Conservation (phyloP, 148 eudicot genomes). For the Pouteria glomerata region DNA sequence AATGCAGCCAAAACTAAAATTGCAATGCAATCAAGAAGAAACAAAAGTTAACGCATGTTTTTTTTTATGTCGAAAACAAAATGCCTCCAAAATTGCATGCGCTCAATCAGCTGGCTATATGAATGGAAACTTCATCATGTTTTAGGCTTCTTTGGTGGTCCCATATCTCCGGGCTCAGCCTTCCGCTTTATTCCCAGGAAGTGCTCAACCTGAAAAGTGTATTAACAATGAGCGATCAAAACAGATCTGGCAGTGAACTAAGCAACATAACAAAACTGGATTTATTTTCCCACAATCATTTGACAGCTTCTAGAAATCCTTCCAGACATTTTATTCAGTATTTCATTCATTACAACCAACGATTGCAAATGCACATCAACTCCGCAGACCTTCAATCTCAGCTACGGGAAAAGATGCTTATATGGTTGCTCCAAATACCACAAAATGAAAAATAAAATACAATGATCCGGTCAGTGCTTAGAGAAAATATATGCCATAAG, state of each 20-base stretch:
- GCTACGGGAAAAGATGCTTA: neutral
- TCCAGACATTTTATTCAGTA: too few species aligned
- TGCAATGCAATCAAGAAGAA: too few species aligned
- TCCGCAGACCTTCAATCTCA: neutral
- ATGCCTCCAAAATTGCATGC: neutral
- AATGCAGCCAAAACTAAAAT: too few species aligned
- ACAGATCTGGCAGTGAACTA: neutral
- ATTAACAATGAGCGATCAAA: neutral
- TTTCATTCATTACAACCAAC: neutral
- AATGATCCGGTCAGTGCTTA: too few species aligned
- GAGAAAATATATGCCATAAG: too few species aligned
- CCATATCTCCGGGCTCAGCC: constrained; percentile 41
- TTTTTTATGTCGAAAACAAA: neutral
- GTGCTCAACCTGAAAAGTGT: constrained; percentile 70
- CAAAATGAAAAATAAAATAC: neutral
- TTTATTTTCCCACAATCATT: neutral
- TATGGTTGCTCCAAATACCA: neutral
- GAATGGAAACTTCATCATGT: constrained; percentile 18
- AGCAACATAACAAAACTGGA: neutral
- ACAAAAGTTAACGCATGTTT: too few species aligned
- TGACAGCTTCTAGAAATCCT: too few species aligned
- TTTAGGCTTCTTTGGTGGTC: constrained; percentile 59
- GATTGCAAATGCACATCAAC: neutral
- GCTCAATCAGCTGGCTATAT: neutral
- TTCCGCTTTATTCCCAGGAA: constrained; percentile 88